Evolutionary conservation across 805 yeast species (phyloP), one percentile per base, ranked within the genome.

Genomic region (Schwanniomyces occidentalis): DNA sequence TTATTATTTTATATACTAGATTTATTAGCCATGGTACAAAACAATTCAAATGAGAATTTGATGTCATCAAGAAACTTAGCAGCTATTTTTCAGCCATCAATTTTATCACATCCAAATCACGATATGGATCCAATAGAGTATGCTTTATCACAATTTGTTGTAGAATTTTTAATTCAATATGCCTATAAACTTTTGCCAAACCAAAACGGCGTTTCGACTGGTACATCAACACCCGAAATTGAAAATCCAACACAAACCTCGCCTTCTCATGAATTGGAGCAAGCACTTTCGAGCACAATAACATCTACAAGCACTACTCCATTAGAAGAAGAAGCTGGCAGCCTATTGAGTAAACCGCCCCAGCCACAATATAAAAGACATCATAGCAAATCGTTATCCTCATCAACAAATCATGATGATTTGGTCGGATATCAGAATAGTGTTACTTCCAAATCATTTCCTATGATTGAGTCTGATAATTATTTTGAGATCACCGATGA

Each of bases 81-180:
- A 1, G 96, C 98, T 2, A 86, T 93, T 38, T 93, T 93, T 65
- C 99, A 93, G 63, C 98, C 99, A 3, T 85, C 96, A n/a, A 80
- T 93, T 12, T 68, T 93, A 34, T 85, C 95, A 7, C 98, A 91
- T 58, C 95, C 96, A 4, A 76, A 74, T 45, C 97, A 93, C 58
- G 96, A 90, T 54, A 78, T 91, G 81, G 78, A 83, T 26, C 97
- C 97, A 1, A 87, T 80, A 20, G 97, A 93, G 60, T 90, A 90
- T 62, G 91, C 86, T 8, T 63, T 88, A 22, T 85, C 95, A 4
- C 88, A 90, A 46, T 72, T 80, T 6, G 96, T 87, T 21, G 83
- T 93, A 16, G 95, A 90, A 52, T 89, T 91, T 46, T 73, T 93
- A 65, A 85, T 91, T 38, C 90, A 84, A 46, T 88, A 91, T 56